Base-by-base conservation (phyloP, 2,329 filamentous ascomycete species). In the Aspergillus sergii region DNA sequence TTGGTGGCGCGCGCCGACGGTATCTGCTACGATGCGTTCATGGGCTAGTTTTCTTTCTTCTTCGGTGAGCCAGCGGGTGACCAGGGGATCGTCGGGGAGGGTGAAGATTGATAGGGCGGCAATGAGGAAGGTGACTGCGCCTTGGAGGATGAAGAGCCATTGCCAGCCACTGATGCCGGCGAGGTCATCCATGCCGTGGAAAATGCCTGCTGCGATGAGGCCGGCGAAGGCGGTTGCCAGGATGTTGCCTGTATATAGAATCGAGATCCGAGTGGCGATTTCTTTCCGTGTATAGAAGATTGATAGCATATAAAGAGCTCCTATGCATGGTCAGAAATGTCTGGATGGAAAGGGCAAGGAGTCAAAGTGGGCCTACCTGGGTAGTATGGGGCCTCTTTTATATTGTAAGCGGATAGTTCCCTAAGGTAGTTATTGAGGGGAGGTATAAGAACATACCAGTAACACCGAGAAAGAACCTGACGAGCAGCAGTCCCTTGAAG, bases 271-370 rank as follows among this genome's bases (percentile, higher is more conserved):
- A 41, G 78, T 79, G 4, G 84, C 84, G 62, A 88, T 71, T 73
- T 87, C 85, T 46, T 83, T 82, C 53, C 87, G 82, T 0, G 88
- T 89, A 73, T 90, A 90, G 85, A 87, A 90, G 69, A 88, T 88
- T 0, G 86, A 88, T 16, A 90, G 80, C 58, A 89, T 86, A 45
- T 88, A 79, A 19, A 89, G 80, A 0, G 86, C 85, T 16, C 59
- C 59, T 60, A 26, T 11, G 0, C 14, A 26, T 3, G 45, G 57
- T 53, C 26, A 41, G 46, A 14, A 7, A 11, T 19, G 19, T 48
- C 6, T 21, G 3, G 19, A 6, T 23, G 9, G 11, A 6, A 39
- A 10, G 9, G n/a, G 1, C 16, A 39, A 8, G 32, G 12, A 11
- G 10, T 11, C 2, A 32, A 30, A 11, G 12, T 26, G 46, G 21